Conservation (phyloP, 1,284 basidiomycete genomes). For the Thelephora terrestris region DNA sequence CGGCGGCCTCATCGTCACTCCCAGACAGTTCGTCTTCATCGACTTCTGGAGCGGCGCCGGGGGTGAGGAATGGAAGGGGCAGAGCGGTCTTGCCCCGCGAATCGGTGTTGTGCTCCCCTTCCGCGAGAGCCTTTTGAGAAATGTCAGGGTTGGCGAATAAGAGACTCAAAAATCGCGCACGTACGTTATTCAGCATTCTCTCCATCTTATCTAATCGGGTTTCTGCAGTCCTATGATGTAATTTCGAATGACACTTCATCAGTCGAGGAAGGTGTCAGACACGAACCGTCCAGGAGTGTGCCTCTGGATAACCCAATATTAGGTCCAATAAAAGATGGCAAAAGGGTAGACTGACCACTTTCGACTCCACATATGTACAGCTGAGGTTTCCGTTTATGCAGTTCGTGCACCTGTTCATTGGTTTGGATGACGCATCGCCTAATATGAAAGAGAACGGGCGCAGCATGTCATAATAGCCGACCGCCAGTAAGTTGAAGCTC, state of each 20-base stretch:
- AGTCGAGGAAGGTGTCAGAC: not conserved
- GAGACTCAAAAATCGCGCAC: not conserved
- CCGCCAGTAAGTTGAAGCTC: not conserved
- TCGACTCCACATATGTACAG: conserved; percentile 1
- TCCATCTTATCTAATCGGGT: conserved; percentile 64
- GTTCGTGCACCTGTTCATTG: conserved; percentile 2
- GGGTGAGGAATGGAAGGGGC: not conserved
- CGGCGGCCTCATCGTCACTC: conserved; percentile 24
- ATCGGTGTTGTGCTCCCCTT: not conserved
- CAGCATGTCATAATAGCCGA: not conserved
- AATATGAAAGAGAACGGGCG: not conserved
- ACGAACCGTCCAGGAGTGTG: not conserved
- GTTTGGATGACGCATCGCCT: conserved; percentile 3
- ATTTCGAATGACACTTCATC: conserved; percentile 1
- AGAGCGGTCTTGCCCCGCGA: not conserved
- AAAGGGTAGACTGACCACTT: not conserved
- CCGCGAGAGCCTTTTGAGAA: not conserved
- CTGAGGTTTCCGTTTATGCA: not conserved
- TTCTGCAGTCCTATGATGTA: conserved; percentile 50
- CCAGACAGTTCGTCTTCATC: conserved; percentile 18
- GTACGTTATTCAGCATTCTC: conserved; percentile 32
- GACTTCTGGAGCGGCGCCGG: not conserved
- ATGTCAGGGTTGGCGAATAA: not conserved
- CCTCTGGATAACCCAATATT: not conserved
- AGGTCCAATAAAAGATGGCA: not conserved